phyloP scores from a whole-genome alignment of 768 basidiomycete species.

The Lentinula sp. region DNA sequence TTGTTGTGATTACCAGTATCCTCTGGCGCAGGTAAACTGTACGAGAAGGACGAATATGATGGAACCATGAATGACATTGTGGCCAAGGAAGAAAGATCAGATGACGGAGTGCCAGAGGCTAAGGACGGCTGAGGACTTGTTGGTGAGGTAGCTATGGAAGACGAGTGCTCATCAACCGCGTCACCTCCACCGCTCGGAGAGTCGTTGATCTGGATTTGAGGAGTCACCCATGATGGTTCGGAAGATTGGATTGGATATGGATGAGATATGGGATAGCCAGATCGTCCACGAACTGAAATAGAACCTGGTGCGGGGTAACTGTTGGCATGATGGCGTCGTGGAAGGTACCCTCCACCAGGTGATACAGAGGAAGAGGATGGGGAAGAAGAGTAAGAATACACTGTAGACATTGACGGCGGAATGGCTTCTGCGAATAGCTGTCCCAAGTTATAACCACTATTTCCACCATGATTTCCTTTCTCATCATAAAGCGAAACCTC shows the following conservation, averaged over 20 bases:
- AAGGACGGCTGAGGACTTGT: not conserved
- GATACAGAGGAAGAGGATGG: not conserved
- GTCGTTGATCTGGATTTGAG: not conserved
- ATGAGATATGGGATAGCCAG: not conserved
- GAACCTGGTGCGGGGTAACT: not conserved
- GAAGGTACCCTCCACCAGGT: not conserved
- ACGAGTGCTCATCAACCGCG: not conserved
- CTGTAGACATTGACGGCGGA: not conserved
- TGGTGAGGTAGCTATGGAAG: not conserved
- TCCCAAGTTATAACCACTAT: not conserved
- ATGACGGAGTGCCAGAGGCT: not conserved
- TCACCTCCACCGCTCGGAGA: not conserved
- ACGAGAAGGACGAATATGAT: not conserved
- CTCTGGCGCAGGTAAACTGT: not conserved
- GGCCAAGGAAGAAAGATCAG: not conserved
- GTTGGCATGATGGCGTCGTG: not conserved
- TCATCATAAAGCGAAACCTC: not conserved
- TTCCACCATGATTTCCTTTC: not conserved
- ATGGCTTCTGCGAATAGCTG: not conserved
- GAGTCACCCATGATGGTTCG: not conserved
- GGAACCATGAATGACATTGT: not conserved
- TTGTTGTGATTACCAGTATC: not conserved
- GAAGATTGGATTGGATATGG: not conserved
- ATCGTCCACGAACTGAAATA: not conserved
- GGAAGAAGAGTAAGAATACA: not conserved